Evolutionary conservation across 2,329 filamentous ascomycete genomes (phyloP).

Genomic region (Plectosphaerella cucumerina): DNA sequence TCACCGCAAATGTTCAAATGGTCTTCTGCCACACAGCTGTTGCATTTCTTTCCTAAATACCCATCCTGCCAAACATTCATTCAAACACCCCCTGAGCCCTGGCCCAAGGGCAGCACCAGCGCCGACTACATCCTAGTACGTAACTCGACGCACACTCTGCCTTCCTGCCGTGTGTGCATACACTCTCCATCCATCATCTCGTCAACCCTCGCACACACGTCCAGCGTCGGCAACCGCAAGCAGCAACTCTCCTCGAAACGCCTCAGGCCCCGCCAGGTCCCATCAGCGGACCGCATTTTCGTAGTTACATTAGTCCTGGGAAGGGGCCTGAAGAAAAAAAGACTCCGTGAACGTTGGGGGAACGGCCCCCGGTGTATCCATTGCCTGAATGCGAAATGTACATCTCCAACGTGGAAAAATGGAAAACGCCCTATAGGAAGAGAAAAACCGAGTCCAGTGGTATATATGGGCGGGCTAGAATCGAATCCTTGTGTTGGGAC

Average conservation of each 20-base stretch:
- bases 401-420: neutral
- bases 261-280: neutral
- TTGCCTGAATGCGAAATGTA: neutral
- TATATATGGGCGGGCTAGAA: conserved; percentile 4
- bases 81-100: neutral
- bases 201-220: neutral
- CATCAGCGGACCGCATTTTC: too few relatives aligned
- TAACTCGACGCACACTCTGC: neutral
- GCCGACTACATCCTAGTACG: too few relatives aligned
- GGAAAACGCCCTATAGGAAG: neutral
- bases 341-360: too few relatives aligned
- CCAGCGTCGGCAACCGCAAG: neutral
- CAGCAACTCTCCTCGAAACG: neutral
- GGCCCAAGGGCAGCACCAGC: too few relatives aligned
- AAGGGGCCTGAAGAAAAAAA: too few relatives aligned
- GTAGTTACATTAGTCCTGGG: neutral
- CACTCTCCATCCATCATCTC: neutral
- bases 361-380: neutral
- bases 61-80: too few relatives aligned
- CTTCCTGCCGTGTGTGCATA: neutral
- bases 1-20: too few relatives aligned
- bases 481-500: neutral
- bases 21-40: neutral
- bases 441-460: conserved; percentile 3
- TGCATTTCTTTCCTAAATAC: too few relatives aligned